Evolutionary conservation across 2,329 filamentous ascomycete species (phyloP), one percentile per base, ranked within the genome.

Genomic region (Colletotrichum echinochloae): DNA sequence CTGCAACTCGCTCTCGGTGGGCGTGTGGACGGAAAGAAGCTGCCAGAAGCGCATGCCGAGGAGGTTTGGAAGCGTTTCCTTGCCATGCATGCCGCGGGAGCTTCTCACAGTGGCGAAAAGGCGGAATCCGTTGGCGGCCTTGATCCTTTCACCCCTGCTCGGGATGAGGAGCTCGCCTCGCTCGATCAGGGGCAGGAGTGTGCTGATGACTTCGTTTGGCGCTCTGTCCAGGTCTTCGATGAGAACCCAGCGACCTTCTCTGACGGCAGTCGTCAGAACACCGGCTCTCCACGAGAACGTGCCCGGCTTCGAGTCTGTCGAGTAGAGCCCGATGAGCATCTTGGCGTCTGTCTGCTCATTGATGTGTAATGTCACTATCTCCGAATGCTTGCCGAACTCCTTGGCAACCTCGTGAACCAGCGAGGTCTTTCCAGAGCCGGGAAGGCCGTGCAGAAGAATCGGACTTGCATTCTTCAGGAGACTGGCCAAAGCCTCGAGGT

Each of bases 331-430:
- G 73, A 99, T 90, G 49, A 99, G 89, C 83, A 97, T 93, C 81
- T 99, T 99, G 0, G 95, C 95, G 81, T 99, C 96, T 2, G 95
- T 98, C 80, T 99, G 97, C 81, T 98, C 96, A 78, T 99, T 99
- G 41, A 99, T 85, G 80, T 99, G 95, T 37, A 99, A 86, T 4
- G 95, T 98, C 62, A 99, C 92, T 90, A 99, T 94, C 70, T 89
- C 89, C 7, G 91, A 88, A 28, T 93, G 89, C 81, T 94, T 94
- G 72, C 92, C 93, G 65, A 98, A 88, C 74, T 92, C 89, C 75
- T 89, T 89, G 30, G 95, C 95, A 71, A 95, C 88, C 78, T 98
- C 92, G 73, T 94, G 92, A 18, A 97, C 89, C 26, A 97, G 81
- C 0, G 93, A 90, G 0, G 96, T 98, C 83, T 99, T 99, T 60